These are phyloP conservation scores for Solanum sitiens DNA, from an alignment of 257 asterid genomes.

Conservation along the genomic window DNA sequence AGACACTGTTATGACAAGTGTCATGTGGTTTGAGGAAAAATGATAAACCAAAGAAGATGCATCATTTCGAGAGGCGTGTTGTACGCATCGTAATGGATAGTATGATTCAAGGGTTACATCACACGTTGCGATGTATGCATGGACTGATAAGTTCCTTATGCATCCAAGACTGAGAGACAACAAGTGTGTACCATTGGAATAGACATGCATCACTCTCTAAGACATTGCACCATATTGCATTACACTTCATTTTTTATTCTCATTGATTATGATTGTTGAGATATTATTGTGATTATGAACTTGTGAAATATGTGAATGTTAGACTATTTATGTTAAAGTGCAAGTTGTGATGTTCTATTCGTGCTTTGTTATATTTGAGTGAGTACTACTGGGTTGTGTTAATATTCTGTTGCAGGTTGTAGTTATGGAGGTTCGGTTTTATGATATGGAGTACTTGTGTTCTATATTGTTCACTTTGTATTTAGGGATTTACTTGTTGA, in stretches of 20 bases:
- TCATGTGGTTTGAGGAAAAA: background rate
- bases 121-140: background rate
- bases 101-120: too few relatives aligned
- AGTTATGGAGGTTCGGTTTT: background rate
- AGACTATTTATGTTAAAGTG: background rate
- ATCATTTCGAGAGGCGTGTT: background rate
- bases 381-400: background rate
- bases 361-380: background rate
- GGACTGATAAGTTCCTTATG: background rate
- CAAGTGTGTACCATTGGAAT: background rate
- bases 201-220: background rate
- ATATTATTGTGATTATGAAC: background rate
- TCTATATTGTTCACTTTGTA: background rate
- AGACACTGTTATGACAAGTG: background rate
- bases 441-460: background rate
- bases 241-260: too few relatives aligned
- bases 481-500: background rate
- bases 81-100: rapidly evolving
- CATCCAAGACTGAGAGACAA: background rate
- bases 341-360: background rate
- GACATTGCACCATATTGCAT: background rate
- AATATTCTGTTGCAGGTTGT: background rate
- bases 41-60: background rate
- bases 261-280: background rate
- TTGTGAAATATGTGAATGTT: background rate